phyloP scores from a whole-genome alignment of 306 rosid genomes.

The Castanea sativa region DNA sequence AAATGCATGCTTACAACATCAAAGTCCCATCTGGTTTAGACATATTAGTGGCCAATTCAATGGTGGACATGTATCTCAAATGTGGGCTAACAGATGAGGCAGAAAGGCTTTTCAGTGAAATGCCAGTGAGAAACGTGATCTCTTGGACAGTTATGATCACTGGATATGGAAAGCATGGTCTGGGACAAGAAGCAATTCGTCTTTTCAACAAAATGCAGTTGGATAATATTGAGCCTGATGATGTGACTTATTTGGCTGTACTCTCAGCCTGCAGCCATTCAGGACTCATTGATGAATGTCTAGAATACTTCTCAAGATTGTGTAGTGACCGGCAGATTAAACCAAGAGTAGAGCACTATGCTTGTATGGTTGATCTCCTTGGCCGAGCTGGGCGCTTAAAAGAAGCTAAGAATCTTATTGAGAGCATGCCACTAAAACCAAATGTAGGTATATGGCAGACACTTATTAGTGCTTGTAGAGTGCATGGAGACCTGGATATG shows the following conservation, averaged over 20 bases:
- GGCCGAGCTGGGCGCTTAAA: conserved; percentile 53
- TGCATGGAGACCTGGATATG: conserved; percentile 54
- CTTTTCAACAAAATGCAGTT: conserved; percentile 46
- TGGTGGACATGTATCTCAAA: conserved; percentile 69
- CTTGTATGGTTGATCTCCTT: conserved; percentile 67
- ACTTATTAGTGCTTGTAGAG: conserved; percentile 56
- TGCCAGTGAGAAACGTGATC: conserved; percentile 38
- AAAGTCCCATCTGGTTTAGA: conserved; percentile 58
- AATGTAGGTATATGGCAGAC: conserved; percentile 65
- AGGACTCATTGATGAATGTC: conserved; percentile 53
- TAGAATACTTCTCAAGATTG: conserved; percentile 47
- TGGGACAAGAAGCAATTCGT: conserved; percentile 42
- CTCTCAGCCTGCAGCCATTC: conserved; percentile 76
- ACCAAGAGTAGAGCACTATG: conserved; percentile 57
- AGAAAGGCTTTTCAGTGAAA: conserved; percentile 45
- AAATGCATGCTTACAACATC: conserved; percentile 55
- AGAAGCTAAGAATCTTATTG: conserved; percentile 55
- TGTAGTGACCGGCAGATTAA: conserved; percentile 20
- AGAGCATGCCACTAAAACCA: conserved; percentile 56
- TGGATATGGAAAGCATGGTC: conserved; percentile 65
- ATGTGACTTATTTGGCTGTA: conserved; percentile 54
- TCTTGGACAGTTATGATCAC: conserved; percentile 77
- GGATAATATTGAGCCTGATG: conserved; percentile 43
- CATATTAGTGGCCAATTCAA: conserved; percentile 54
- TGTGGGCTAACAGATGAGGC: conserved; percentile 55